Percentiles rank a stretch among this genome's conserved stretches.
phyloP scores from a whole-genome alignment of 257 asterid species.

The Paraleonurus japonicus region DNA sequence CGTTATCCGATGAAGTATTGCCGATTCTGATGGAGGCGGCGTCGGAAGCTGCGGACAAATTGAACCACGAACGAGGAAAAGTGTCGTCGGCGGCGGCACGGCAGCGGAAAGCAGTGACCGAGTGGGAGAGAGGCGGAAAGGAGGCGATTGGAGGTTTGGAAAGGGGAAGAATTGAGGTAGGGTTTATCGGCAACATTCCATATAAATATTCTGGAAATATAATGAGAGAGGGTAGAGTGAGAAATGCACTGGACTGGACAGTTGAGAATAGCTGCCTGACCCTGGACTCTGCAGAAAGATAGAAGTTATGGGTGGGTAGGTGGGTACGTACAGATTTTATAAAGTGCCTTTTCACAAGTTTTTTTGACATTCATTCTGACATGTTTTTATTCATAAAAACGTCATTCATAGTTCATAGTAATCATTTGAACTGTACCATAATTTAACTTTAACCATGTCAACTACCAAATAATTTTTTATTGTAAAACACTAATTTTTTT shows the following conservation, averaged over 20 bases:
- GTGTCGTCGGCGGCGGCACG: conserved; percentile 50
- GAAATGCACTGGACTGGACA: too few species aligned
- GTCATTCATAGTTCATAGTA: too few species aligned
- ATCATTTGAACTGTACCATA: too few species aligned
- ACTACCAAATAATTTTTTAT: too few species aligned
- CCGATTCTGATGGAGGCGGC: conserved; percentile 40
- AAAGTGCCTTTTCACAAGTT: too few species aligned
- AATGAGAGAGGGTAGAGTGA: not conserved
- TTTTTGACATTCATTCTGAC: not conserved
- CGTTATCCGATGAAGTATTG: conserved; percentile 30
- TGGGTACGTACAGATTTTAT: too few species aligned
- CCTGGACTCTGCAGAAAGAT: too few species aligned
- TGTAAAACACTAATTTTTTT: too few species aligned
- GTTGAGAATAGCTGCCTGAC: too few species aligned
- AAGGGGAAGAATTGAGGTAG: conserved; percentile 35
- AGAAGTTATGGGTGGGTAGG: too few species aligned
- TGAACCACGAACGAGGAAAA: conserved; percentile 46
- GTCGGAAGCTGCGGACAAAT: conserved; percentile 41
- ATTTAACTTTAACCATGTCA: too few species aligned
- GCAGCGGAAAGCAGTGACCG: conserved; percentile 37
- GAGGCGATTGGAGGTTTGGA: conserved; percentile 31
- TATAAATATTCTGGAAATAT: conserved; percentile 9
- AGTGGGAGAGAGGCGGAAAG: conserved; percentile 27
- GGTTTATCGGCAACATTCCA: conserved; percentile 71
- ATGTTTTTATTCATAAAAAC: not conserved